These are phyloP conservation scores for Neolecta irregularis DNA, from an alignment of 1,139 yeast genomes.

Conservation along the genomic window DNA sequence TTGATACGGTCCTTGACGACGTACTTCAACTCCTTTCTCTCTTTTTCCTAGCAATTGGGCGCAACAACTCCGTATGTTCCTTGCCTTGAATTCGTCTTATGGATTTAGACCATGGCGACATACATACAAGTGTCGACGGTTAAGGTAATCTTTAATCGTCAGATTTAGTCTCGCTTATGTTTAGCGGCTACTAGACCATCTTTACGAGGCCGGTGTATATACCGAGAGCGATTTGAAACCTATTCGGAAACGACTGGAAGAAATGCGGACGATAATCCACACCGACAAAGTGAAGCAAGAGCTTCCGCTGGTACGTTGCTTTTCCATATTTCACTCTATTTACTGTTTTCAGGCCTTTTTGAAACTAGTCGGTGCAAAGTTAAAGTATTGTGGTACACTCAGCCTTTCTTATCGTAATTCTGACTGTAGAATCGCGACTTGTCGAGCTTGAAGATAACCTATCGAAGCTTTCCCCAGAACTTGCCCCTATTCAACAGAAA, in stretches of 20 bases:
- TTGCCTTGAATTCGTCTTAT: too few species aligned
- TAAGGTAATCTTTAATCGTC: constrained; percentile 6
- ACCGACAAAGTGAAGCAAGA: constrained; percentile 22
- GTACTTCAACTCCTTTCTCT: constrained; percentile 73
- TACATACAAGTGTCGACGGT: constrained; percentile 80
- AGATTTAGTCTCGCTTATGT: constrained; percentile 17
- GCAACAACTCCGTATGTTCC: constrained; percentile 81
- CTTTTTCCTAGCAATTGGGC: constrained; percentile 80
- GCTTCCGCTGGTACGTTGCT: too few species aligned
- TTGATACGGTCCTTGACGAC: constrained; percentile 70
- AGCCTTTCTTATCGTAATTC: too few species aligned
- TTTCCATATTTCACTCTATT: too few species aligned
- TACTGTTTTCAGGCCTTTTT: too few species aligned
- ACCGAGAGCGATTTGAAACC: constrained; percentile 73
- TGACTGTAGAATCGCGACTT: too few species aligned
- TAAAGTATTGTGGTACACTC: too few species aligned
- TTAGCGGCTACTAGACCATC: constrained; percentile 64
- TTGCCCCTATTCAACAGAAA: constrained; percentile 23
- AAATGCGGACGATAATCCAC: constrained; percentile 47
- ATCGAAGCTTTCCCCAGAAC: constrained; percentile 23
- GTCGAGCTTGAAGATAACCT: constrained; percentile 19
- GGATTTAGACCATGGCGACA: too few species aligned
- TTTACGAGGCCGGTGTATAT: constrained; percentile 64
- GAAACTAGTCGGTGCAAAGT: too few species aligned
- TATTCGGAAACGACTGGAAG: constrained; percentile 51